phyloP scores from a whole-genome alignment of 768 basidiomycete species.

The Phylloporus rhodoxanthus region DNA sequence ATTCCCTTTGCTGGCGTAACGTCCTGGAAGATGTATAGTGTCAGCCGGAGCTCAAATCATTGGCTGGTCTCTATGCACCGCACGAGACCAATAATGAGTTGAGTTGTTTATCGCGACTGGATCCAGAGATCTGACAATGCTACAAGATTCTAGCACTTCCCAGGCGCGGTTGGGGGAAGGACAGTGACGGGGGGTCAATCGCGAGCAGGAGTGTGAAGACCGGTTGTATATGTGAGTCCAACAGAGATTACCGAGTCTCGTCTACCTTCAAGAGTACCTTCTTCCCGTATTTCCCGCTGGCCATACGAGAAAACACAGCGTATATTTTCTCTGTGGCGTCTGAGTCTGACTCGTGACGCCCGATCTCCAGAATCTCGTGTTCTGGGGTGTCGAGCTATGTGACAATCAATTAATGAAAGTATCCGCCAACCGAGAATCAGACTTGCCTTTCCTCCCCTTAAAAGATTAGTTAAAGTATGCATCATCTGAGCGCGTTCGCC shows the following conservation, averaged over 20 bases:
- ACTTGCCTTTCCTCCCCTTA: slow-evolving; percentile 48
- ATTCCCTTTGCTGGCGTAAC: neutral
- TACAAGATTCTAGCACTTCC: slow-evolving; percentile 3
- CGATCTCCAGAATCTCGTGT: slow-evolving; percentile 61
- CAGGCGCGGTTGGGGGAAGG: slow-evolving; percentile 33
- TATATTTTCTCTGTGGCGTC: slow-evolving; percentile 31
- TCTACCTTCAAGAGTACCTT: slow-evolving; percentile 43
- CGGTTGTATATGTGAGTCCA: neutral
- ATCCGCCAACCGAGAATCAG: neutral
- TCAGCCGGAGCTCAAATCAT: slow-evolving; percentile 10
- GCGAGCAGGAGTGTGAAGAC: neutral
- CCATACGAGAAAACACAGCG: slow-evolving; percentile 30
- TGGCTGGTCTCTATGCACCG: too few relatives aligned
- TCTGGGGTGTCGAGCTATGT: slow-evolving; percentile 59
- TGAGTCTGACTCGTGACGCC: slow-evolving; percentile 33
- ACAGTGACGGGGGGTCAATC: slow-evolving; percentile 30
- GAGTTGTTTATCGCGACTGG: neutral
- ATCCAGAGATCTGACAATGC: slow-evolving; percentile 2
- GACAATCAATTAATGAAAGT: slow-evolving; percentile 1
- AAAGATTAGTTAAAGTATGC: slow-evolving; percentile 45
- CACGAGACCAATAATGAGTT: neutral
- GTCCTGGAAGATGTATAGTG: slow-evolving; percentile 27
- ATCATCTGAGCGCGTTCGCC: slow-evolving; percentile 50
- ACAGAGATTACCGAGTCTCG: slow-evolving; percentile 14
- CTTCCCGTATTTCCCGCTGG: slow-evolving; percentile 39